phyloP scores from a whole-genome alignment of 2,329 filamentous ascomycete species.

The Sclerotinia borealis region DNA sequence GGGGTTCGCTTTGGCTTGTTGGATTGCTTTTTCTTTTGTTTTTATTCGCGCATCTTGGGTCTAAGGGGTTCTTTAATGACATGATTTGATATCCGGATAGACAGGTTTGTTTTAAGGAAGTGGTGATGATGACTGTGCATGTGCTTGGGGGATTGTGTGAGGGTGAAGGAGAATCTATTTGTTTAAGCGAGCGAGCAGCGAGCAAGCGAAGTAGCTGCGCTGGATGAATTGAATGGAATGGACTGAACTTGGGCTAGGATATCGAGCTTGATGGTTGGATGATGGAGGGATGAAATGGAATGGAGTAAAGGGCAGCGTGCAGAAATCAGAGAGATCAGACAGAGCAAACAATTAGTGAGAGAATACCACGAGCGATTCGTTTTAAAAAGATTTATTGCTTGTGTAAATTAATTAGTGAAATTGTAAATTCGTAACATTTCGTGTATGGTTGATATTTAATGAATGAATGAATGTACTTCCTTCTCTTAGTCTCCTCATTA shows the following conservation, averaged over 20 bases:
- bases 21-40: background rate
- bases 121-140: background rate
- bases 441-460: too few relatives aligned
- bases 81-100: constrained; percentile 8
- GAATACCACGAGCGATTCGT: too few relatives aligned
- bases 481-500: too few relatives aligned
- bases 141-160: background rate
- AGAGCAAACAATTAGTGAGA: too few relatives aligned
- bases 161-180: background rate
- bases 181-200: background rate
- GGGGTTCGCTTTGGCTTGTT: background rate
- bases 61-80: background rate
- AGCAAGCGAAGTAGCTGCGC: background rate
- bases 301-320: too few relatives aligned
- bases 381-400: too few relatives aligned
- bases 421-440: too few relatives aligned
- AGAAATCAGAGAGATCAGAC: too few relatives aligned
- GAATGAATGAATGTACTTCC: too few relatives aligned
- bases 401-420: too few relatives aligned
- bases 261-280: background rate
- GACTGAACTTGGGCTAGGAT: background rate
- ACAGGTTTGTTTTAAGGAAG: background rate
- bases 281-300: too few relatives aligned
- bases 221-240: background rate
- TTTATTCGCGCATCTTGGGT: background rate